Base-by-base conservation (phyloP, 2,329 filamentous ascomycete species). In the Fusarium mangiferae region DNA sequence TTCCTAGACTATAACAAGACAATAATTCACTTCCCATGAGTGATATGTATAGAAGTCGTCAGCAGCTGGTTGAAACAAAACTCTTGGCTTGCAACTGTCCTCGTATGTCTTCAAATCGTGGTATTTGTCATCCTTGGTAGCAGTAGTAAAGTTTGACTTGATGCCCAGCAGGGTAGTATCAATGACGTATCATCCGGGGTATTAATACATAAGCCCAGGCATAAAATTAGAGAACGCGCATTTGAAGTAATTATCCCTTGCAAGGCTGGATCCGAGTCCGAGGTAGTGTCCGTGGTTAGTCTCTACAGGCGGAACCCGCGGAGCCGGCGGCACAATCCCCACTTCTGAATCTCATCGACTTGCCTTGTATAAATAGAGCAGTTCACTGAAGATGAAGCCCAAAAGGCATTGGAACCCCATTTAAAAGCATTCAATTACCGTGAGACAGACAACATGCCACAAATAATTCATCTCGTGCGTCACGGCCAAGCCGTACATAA, bases 341-440 rank as follows among this genome's bases (percentile, higher is more conserved):
- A 35, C 48, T 20, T 8, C 17, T 6, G 3, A 20, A 15, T 22
- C 7, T 9, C 3, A 18, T 33, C 0, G 46, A 10, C 17, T 1
- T 6, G 1, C 13, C 49, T 26, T 20, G 18, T 36, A 52, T 36
- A 52, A 52, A 52, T 8, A 12, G 30, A 15, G 3, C 30, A 6
- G n/a, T 4, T 1, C 3, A 26, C 2, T 10, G 8, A 24, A 24
- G 1, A 7, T 11, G n/a, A 35, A 20, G 8, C n/a, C 11, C n/a
- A 15, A 20, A 20, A 6, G 20, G 3, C 4, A 11, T 1, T 3
- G 3, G 15, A 10, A 24, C 12, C 10, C 5, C 7, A 18, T 2
- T 5, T 7, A 6, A 13, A 2, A 24, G 0, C 8, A 3, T 7
- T 11, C 0, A 4, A 4, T 2, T 2, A 35, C 12, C 3, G 6